Evolutionary conservation across 2,329 filamentous ascomycete species (phyloP).

Genomic region (Colletotrichum noveboracense): DNA sequence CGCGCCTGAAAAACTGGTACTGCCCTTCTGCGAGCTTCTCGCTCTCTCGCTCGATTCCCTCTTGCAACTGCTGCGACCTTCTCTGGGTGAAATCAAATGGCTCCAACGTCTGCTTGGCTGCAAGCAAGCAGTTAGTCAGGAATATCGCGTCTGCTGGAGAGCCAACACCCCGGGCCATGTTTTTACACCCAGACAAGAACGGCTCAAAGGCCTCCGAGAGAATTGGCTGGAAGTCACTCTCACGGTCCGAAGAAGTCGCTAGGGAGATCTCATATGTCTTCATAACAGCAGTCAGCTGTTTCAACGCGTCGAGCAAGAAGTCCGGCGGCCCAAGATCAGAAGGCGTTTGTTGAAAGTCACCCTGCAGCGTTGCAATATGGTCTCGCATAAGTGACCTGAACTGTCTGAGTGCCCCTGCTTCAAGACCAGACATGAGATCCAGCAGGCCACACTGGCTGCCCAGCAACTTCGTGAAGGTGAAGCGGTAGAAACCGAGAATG

Average conservation of each 20-base stretch:
- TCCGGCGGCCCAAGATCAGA: constrained; percentile 78
- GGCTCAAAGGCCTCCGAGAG: constrained; percentile 84
- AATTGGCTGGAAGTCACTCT: constrained; percentile 76
- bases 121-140: constrained; percentile 72
- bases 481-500: constrained; percentile 85
- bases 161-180: constrained; percentile 66
- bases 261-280: constrained; percentile 87
- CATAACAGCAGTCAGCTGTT: constrained; percentile 79
- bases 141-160: constrained; percentile 71
- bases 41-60: constrained; percentile 59
- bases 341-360: constrained; percentile 72
- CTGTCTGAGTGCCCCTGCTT: constrained; percentile 79
- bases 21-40: constrained; percentile 70
- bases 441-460: constrained; percentile 72
- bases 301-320: constrained; percentile 81
- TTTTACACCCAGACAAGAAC: constrained; percentile 78
- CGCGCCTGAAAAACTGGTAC: constrained; percentile 72
- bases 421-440: constrained; percentile 70
- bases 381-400: constrained; percentile 85
- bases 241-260: constrained; percentile 60
- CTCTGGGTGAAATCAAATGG: constrained; percentile 68
- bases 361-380: constrained; percentile 76
- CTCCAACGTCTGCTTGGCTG: constrained; percentile 60
- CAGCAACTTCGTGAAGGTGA: constrained; percentile 83
- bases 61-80: constrained; percentile 60